Base-by-base conservation (phyloP, 208 protist species). In the Trypanosoma boissoni region DNA sequence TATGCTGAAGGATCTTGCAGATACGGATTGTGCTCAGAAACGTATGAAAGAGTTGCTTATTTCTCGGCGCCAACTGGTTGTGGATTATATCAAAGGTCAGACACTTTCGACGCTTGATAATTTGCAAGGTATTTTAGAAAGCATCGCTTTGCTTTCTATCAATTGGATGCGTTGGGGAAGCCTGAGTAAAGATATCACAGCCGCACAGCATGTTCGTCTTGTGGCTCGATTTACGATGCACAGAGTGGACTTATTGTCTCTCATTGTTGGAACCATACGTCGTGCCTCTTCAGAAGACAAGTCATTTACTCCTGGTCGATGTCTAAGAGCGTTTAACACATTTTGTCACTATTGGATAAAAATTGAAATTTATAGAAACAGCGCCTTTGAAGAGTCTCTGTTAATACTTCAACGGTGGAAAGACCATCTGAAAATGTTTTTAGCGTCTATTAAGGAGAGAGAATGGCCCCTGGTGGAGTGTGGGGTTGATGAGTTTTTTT, bases 141-240 rank as follows among this genome's bases (percentile, higher is more conserved):
- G 78, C 41, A 77, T 93, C 28, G 52, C 76, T 7, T 65, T 86
- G 27, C 41, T 89, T 26, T 68, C 69, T 45, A 74, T 94, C 39
- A 94, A 91, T 58, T 91, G 82, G 70, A 94, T 94, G 83, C 72
- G 83, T 0, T 78, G 89, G 77, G 72, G 76, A 46, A 74, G 68
- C 44, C 36, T 71, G 26, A 49, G 26, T 18, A 54, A 43, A 16
- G 68, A 87, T 28, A 54, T 66, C 0, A 55, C 60, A 20, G 69
- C 78, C 21, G 55, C 58, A 12, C 70, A 79, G 27, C 79, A 82
- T 55, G 66, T 78, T 32, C 72, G 67, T 23, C 55, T 90, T 8
- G 80, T 90, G n/a, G 82, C 84, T 12, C 78, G 83, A 16, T 87
- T 86, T 43, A 80, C 80, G 18, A 88, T 94, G 77, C 88, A 94